These are phyloP conservation scores for Phytophthora lateralis DNA, from an alignment of 352 stramenopile genomes.

Conservation along the genomic window DNA sequence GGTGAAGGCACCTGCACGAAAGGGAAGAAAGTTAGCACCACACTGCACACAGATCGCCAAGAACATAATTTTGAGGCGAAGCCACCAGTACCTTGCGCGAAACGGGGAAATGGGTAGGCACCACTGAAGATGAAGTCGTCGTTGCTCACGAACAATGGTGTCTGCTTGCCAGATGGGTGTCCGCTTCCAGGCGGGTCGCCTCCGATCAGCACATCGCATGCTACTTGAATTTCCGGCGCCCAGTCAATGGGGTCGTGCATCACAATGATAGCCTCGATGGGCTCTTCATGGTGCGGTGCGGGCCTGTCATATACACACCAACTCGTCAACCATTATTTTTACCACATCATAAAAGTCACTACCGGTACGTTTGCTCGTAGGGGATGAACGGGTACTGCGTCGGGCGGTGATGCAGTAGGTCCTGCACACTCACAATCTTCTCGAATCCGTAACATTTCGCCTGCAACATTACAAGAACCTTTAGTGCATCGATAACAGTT, in stretches of 20 bases:
- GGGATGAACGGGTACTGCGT: constrained; percentile 82
- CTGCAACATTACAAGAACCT: constrained; percentile 15
- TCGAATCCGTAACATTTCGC: constrained; percentile 81
- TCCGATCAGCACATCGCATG: constrained; percentile 88
- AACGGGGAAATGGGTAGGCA: constrained; percentile 80
- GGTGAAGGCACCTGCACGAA: constrained; percentile 65
- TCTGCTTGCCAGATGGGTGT: constrained; percentile 53
- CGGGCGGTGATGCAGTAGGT: constrained; percentile 73
- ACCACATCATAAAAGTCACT: not conserved
- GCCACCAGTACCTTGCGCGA: constrained; percentile 65
- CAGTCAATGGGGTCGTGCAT: constrained; percentile 92
- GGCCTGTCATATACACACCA: constrained; percentile 24
- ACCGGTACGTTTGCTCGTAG: constrained; percentile 71
- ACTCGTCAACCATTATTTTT: not conserved
- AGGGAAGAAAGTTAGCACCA: not conserved
- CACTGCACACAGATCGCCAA: too few species aligned
- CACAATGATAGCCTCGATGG: constrained; percentile 86
- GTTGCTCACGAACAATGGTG: constrained; percentile 85
- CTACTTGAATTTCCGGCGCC: constrained; percentile 90
- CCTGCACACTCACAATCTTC: constrained; percentile 77
- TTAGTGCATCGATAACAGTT: too few species aligned
- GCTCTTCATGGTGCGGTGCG: constrained; percentile 65
- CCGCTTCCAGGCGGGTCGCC: constrained; percentile 74
- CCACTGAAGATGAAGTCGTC: constrained; percentile 90
- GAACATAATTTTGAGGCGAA: not conserved